These are phyloP conservation scores for Hapsidospora chrysogenum DNA, from an alignment of 495 filamentous ascomycete species.

Conservation along the genomic window DNA sequence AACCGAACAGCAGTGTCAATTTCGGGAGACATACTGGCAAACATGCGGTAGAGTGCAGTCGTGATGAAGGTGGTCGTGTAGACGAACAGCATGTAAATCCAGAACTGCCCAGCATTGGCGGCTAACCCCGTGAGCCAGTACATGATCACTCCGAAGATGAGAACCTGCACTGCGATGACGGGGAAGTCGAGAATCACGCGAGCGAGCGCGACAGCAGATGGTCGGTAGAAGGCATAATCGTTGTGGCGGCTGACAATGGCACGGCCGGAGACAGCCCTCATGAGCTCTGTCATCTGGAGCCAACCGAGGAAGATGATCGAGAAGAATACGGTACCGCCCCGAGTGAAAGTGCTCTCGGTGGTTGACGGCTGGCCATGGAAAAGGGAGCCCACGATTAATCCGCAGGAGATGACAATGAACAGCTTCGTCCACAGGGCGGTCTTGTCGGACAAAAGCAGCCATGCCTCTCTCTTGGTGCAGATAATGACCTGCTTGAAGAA, in stretches of 20 bases:
- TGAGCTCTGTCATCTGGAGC: slow-evolving; percentile 61
- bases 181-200: slow-evolving; percentile 63
- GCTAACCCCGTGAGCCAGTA: slow-evolving; percentile 66
- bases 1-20: slow-evolving; percentile 41
- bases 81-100: slow-evolving; percentile 49
- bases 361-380: slow-evolving; percentile 56
- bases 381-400: slow-evolving; percentile 64
- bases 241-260: slow-evolving; percentile 73
- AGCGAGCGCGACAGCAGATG: slow-evolving; percentile 61
- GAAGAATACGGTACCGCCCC: slow-evolving; percentile 50
- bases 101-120: slow-evolving; percentile 61
- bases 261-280: slow-evolving; percentile 47
- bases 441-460: slow-evolving; percentile 42
- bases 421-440: slow-evolving; percentile 41
- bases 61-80: slow-evolving; percentile 46
- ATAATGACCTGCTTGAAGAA: slow-evolving; percentile 41
- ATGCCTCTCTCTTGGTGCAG: slow-evolving; percentile 35
- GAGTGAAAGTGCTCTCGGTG: slow-evolving; percentile 32
- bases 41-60: slow-evolving; percentile 45
- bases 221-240: slow-evolving; percentile 70
- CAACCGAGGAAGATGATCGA: slow-evolving; percentile 67
- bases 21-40: slow-evolving; percentile 10
- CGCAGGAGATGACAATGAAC: slow-evolving; percentile 33
- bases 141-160: slow-evolving; percentile 57
- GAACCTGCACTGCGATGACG: slow-evolving; percentile 48